Evolutionary conservation across 306 rosid genomes (phyloP), one percentile per base, ranked within the genome.

Genomic region (Crotalaria pallida): DNA sequence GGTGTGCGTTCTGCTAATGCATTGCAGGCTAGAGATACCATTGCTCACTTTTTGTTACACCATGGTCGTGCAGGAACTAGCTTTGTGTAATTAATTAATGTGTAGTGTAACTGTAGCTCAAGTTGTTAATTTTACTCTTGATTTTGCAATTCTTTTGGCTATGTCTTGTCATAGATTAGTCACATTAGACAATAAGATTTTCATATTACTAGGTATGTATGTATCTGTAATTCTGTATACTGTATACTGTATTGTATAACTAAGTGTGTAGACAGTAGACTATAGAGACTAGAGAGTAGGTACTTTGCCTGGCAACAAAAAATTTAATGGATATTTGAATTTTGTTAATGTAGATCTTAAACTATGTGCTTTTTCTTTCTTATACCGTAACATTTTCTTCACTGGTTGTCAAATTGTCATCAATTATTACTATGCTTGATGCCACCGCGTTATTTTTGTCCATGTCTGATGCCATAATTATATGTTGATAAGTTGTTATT

Each of bases 1-100:
- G 8, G 48, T 2, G 2, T 77, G 8, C 58, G 88, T 12, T 88
- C 97, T 18, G 60, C 58, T 0, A 9, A 2, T 7, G 36, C 93
- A 0, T 9, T 59, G 36, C 84, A 80, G 41, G 83, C 79, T 2
- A 82, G 97, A 27, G 97, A 91, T 74, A 78, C 67, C 17, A 88
- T 91, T 58, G 97, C 97, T 43, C 89, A 88, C 61, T 69, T 82
- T 73, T 75, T 91, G 84, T 60, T 88, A 2, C 96, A 87, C 79
- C 89, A 77, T 84, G 86, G 83, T 23, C 83, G 74, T 51, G 86
- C 82, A 7, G 88, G 83, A 73, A 75, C 87, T 22, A 13, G 62
- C 29, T 90, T 84, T n/a, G n/a, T n/a, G n/a, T n/a, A n/a, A n/a
- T n/a, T n/a, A n/a, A n/a, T n/a, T n/a, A n/a, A n/a, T 70, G 34